These are phyloP conservation scores for Betula pendula DNA, from an alignment of 306 rosid genomes.

Conservation along the genomic window DNA sequence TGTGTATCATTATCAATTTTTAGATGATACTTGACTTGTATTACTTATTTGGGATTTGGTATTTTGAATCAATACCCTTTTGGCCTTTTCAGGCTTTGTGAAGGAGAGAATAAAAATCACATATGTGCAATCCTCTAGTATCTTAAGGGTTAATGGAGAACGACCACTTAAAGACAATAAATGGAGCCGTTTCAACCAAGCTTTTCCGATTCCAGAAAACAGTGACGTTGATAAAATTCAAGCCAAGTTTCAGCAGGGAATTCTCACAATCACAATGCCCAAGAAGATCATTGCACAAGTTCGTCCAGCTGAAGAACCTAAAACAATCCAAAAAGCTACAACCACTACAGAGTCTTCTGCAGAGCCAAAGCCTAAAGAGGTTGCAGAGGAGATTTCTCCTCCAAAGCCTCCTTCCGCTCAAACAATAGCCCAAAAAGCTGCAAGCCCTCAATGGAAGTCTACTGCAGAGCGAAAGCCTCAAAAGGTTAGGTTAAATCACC, in stretches of 20 bases:
- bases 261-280: too few species aligned
- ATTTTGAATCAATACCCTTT: neutral
- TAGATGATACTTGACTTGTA: too few species aligned
- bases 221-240: conserved; percentile 31
- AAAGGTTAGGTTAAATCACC: too few species aligned
- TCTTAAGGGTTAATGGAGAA: conserved; percentile 44
- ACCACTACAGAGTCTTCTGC: conserved; percentile 12
- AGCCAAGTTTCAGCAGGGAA: conserved; percentile 15
- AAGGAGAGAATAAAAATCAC: conserved; percentile 42
- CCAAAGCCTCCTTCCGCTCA: conserved; percentile 11
- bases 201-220: conserved; percentile 38
- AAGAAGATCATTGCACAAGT: too few species aligned
- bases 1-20: too few species aligned
- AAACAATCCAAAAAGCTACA: conserved; percentile 23
- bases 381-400: conserved; percentile 16
- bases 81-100: conserved; percentile 38
- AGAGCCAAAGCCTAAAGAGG: conserved; percentile 11
- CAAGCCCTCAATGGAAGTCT: too few species aligned
- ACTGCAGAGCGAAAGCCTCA: too few species aligned
- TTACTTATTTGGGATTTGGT: too few species aligned
- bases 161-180: conserved; percentile 33
- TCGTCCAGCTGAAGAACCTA: neutral
- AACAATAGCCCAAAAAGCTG: too few species aligned
- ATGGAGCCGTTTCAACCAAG: conserved; percentile 43
- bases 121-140: neutral